phyloP scores from a whole-genome alignment of 345 rosid genomes.

The Schrenkiella parvula region DNA sequence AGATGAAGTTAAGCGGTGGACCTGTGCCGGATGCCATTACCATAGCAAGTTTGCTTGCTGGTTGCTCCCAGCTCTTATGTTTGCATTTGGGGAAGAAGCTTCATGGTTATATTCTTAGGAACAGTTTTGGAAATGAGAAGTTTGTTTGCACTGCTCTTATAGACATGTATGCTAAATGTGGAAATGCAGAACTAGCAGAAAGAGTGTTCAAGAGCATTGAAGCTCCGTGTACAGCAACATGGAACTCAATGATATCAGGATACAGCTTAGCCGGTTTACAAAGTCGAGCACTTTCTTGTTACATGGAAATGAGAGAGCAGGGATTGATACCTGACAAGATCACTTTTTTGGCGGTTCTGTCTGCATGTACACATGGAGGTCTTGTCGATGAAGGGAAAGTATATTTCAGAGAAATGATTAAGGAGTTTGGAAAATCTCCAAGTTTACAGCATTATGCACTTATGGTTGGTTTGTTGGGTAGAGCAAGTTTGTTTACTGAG shows the following conservation, averaged over 20 bases:
- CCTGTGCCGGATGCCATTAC: constrained; percentile 56
- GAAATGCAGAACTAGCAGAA: constrained; percentile 51
- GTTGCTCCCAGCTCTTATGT: constrained; percentile 66
- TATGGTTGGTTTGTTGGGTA: constrained; percentile 66
- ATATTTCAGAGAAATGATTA: constrained; percentile 51
- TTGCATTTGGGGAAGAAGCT: constrained; percentile 58
- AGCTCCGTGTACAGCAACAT: constrained; percentile 57
- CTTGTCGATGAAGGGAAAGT: constrained; percentile 59
- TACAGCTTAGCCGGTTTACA: constrained; percentile 64
- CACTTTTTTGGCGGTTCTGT: constrained; percentile 70
- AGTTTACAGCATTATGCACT: constrained; percentile 69
- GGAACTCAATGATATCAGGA: constrained; percentile 79
- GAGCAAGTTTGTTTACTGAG: constrained; percentile 59
- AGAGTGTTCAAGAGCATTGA: constrained; percentile 48
- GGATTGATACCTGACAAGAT: constrained; percentile 64
- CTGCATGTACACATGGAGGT: constrained; percentile 72
- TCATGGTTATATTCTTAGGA: constrained; percentile 54
- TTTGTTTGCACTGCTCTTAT: constrained; percentile 75
- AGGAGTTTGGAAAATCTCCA: constrained; percentile 50
- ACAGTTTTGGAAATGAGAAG: constrained; percentile 47
- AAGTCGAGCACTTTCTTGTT: constrained; percentile 47
- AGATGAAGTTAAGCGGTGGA: constrained; percentile 49
- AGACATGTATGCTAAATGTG: constrained; percentile 83
- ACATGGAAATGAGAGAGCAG: constrained; percentile 42
- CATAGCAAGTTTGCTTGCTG: constrained; percentile 58